Percentiles rank a stretch among this genome's conserved stretches.
Evolutionary conservation across 345 rosid species (phyloP).

Genomic region (Lepidium aucheri): DNA sequence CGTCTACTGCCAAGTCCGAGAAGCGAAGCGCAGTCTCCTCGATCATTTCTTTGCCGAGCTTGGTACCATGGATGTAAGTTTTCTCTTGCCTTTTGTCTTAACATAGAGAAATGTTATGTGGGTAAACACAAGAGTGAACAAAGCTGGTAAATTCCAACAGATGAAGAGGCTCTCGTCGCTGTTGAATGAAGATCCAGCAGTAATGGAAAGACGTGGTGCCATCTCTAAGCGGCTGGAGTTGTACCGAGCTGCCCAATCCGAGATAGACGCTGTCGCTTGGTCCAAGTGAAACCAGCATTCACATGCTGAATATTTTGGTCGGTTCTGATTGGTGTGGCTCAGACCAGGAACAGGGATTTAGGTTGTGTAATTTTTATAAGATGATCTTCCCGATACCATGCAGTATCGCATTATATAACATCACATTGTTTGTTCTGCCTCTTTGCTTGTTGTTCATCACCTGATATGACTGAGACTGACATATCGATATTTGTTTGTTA

Average conservation of each 20-base stretch:
- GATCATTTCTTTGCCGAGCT: conserved; percentile 90
- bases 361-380: not conserved
- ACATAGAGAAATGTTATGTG: not conserved
- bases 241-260: conserved; percentile 88
- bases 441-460: not conserved
- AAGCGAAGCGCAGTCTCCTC: conserved; percentile 85
- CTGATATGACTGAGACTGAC: not conserved
- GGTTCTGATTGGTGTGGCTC: not conserved
- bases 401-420: not conserved
- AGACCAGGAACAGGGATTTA: not conserved
- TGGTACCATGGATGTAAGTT: conserved; percentile 80
- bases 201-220: conserved; percentile 86
- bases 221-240: conserved; percentile 87
- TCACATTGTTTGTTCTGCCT: not conserved
- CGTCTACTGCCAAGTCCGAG: conserved; percentile 97
- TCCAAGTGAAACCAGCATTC: conserved; percentile 46
- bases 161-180: conserved; percentile 71
- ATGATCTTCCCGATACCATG: not conserved
- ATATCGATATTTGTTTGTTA: not conserved
- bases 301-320: not conserved
- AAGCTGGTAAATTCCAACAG: conserved; percentile 32
- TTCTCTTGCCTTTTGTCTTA: not conserved
- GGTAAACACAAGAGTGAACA: not conserved
- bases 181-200: conserved; percentile 92
- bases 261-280: conserved; percentile 92